Evolutionary conservation across 1,284 basidiomycete genomes (phyloP).

Genomic region (Ustilago curta): DNA sequence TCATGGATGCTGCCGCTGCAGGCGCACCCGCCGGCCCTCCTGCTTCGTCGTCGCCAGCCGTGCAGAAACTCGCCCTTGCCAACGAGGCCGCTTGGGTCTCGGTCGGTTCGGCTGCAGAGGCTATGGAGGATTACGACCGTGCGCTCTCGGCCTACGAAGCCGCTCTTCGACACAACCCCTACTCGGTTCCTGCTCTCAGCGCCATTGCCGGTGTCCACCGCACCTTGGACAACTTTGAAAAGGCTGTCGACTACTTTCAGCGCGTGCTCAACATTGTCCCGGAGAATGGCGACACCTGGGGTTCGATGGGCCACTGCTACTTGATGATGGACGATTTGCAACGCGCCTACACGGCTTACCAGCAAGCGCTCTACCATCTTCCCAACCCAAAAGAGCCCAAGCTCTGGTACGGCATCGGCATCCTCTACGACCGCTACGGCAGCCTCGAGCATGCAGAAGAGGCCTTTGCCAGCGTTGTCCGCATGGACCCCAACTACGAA

Average conservation of each 20-base stretch:
- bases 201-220: slow-evolving; percentile 67
- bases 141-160: slow-evolving; percentile 66
- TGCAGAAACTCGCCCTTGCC: slow-evolving; percentile 62
- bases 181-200: slow-evolving; percentile 65
- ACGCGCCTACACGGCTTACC: slow-evolving; percentile 98
- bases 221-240: slow-evolving; percentile 65
- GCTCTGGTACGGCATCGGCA: slow-evolving; percentile 99
- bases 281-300: slow-evolving; percentile 69
- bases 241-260: slow-evolving; percentile 95
- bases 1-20: slow-evolving; percentile 34
- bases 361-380: slow-evolving; percentile 94
- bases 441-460: slow-evolving; percentile 98
- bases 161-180: slow-evolving; percentile 66
- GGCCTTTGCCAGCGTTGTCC: slow-evolving; percentile 93
- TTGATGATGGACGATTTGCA: slow-evolving; percentile 99
- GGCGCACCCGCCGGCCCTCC: slow-evolving; percentile 21
- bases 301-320: slow-evolving; percentile 84
- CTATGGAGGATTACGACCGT: slow-evolving; percentile 67
- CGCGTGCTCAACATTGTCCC: slow-evolving; percentile 80
- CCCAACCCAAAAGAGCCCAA: slow-evolving; percentile 99
- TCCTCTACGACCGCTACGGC: slow-evolving; percentile 97
- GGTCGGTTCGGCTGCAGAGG: slow-evolving; percentile 63
- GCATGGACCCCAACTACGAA: slow-evolving; percentile 98
- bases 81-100: slow-evolving; percentile 66
- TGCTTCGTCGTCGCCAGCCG: slow-evolving; percentile 33